Percentiles rank a stretch among this genome's conserved stretches.
phyloP scores from a whole-genome alignment of 441 rosid genomes.

The Gossypium trilobum region DNA sequence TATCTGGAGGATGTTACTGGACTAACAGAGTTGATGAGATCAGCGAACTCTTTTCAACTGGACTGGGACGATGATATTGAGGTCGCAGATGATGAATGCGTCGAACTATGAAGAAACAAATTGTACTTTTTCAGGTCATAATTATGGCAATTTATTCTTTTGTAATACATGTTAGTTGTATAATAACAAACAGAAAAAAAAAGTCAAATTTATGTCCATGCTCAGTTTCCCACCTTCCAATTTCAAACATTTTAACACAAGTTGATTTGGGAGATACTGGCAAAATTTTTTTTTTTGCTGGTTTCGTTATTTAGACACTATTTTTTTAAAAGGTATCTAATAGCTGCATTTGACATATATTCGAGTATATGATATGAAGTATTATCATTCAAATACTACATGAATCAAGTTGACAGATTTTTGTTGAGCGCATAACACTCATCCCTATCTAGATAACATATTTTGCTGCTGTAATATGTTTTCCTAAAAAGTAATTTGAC shows the following conservation, averaged over 20 bases:
- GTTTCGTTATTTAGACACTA: too few relatives aligned
- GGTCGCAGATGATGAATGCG: conserved; percentile 24
- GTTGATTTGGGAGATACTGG: background rate
- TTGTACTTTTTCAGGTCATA: background rate
- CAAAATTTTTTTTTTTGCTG: too few relatives aligned
- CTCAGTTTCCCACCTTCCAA: background rate
- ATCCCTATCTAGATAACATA: background rate
- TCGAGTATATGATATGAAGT: background rate
- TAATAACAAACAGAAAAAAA: background rate
- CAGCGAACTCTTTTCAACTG: conserved; percentile 51
- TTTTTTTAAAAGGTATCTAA: background rate
- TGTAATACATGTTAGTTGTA: conserved; percentile 11
- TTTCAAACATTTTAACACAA: background rate
- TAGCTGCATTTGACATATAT: background rate
- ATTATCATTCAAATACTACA: background rate
- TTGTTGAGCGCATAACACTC: background rate
- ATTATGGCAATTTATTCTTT: background rate
- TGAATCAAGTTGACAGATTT: background rate
- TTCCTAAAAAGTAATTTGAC: background rate
- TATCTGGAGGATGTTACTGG: conserved; percentile 88
- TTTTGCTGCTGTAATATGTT: background rate
- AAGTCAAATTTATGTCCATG: background rate
- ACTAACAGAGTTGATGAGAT: conserved; percentile 70
- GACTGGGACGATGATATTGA: conserved; percentile 66
- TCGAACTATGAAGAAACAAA: conserved; percentile 30